These are phyloP conservation scores for Camelina neglecta DNA, from an alignment of 345 rosid genomes.

Conservation along the genomic window DNA sequence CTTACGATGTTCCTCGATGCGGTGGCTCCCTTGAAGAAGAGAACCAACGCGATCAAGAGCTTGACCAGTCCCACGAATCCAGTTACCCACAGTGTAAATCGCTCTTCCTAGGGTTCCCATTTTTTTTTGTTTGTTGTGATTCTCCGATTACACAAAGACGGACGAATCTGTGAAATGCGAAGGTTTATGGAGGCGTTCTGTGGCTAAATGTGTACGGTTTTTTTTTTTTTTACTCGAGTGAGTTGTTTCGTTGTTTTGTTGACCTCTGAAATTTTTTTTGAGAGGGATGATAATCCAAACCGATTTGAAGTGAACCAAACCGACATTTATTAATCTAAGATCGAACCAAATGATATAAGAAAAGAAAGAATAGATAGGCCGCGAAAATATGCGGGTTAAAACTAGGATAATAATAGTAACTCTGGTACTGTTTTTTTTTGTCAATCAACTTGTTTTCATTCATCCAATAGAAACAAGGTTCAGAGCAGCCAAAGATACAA, in stretches of 20 bases:
- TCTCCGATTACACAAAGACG: constrained; percentile 18
- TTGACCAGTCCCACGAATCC: constrained; percentile 94
- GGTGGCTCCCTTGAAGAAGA: constrained; percentile 78
- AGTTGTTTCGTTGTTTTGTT: constrained; percentile 14
- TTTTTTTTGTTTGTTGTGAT: neutral
- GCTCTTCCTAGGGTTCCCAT: constrained; percentile 97
- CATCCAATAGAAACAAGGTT: too few relatives aligned
- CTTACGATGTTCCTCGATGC: constrained; percentile 77
- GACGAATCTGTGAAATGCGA: constrained; percentile 14
- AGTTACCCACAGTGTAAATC: constrained; percentile 83
- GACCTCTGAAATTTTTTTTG: neutral
- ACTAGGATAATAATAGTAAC: too few relatives aligned
- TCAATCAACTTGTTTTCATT: too few relatives aligned
- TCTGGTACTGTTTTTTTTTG: too few relatives aligned
- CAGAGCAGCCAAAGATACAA: too few relatives aligned
- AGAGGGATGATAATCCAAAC: neutral
- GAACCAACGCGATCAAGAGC: constrained; percentile 94
- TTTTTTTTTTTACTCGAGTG: neutral
- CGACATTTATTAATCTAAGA: neutral
- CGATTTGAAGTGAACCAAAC: neutral
- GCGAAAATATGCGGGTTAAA: too few relatives aligned
- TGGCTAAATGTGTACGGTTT: too few relatives aligned
- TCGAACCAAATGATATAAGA: neutral
- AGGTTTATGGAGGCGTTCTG: constrained; percentile 39
- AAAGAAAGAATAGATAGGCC: too few relatives aligned